phyloP scores from a whole-genome alignment of 805 yeast species.

The Yarrowia bubula region DNA sequence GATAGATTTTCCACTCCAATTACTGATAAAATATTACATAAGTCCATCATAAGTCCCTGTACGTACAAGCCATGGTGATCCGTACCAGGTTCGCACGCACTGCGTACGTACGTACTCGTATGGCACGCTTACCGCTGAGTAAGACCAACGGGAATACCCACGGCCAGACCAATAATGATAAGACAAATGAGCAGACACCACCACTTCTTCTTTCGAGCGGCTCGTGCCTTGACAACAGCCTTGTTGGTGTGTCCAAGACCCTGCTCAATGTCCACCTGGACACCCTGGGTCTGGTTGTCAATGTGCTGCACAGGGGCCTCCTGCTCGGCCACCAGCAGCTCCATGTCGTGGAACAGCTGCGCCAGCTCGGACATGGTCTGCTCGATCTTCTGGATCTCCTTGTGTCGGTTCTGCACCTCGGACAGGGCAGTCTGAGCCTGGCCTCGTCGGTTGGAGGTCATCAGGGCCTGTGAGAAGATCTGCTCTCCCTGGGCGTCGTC shows the following conservation, averaged over 20 bases:
- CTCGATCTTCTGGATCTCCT: constrained; percentile 91
- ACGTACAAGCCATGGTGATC: too few species aligned
- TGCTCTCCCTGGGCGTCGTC: constrained; percentile 82
- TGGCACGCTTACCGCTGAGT: neutral
- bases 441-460: constrained; percentile 43
- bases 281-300: constrained; percentile 74
- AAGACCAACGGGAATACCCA: constrained; percentile 20
- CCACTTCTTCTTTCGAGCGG: constrained; percentile 87
- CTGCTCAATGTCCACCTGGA: constrained; percentile 86
- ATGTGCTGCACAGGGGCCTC: constrained; percentile 81
- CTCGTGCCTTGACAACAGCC: constrained; percentile 84
- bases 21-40: constrained; percentile 23
- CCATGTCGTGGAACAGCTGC: constrained; percentile 94
- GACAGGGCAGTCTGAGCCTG: constrained; percentile 93
- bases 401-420: constrained; percentile 94
- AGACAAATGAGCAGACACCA: constrained; percentile 67
- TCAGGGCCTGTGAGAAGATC: constrained; percentile 82
- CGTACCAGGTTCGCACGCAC: too few species aligned
- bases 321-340: constrained; percentile 92
- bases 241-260: constrained; percentile 92
- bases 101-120: too few species aligned
- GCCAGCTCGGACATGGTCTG: constrained; percentile 94
- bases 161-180: constrained; percentile 17
- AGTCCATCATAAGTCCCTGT: neutral
- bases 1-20: neutral